Percentiles rank a stretch among this genome's conserved stretches.
These are phyloP conservation scores for Capsella bursapastoris DNA, from an alignment of 345 rosid species.

Conservation along the genomic window DNA sequence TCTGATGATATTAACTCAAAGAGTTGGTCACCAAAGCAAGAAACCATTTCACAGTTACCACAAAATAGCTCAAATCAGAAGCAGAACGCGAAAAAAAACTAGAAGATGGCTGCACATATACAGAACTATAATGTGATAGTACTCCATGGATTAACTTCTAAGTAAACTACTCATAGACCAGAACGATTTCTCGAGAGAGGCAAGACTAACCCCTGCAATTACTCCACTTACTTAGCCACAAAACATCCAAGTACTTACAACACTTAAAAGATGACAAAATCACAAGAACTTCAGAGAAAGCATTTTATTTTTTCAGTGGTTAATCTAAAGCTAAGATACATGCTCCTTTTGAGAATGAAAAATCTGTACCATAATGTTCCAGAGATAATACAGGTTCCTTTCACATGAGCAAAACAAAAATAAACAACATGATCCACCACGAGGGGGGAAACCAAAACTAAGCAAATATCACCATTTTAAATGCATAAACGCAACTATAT, in stretches of 20 bases:
- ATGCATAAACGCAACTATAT: neutral
- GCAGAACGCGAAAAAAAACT: neutral
- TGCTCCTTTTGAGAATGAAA: no score
- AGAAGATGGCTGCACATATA: neutral
- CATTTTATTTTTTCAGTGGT: no score
- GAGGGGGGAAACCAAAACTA: neutral
- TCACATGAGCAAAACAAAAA: no score
- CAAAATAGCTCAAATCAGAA: neutral
- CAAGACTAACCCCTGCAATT: neutral
- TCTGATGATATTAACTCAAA: neutral
- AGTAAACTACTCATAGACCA: no score
- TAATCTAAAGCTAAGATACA: no score
- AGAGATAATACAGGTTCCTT: no score
- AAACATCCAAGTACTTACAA: constrained; percentile 1
- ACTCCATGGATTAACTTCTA: neutral
- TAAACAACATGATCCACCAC: no score
- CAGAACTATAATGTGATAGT: neutral
- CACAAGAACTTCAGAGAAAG: neutral
- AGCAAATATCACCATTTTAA: neutral
- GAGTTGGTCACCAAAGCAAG: neutral
- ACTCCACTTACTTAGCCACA: neutral
- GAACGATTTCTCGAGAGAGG: no score
- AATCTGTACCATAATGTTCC: no score
- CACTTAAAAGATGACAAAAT: neutral
- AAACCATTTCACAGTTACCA: neutral